Evolutionary conservation across 352 stramenopile species (phyloP).

Genomic region (Phytopythium litorale): DNA sequence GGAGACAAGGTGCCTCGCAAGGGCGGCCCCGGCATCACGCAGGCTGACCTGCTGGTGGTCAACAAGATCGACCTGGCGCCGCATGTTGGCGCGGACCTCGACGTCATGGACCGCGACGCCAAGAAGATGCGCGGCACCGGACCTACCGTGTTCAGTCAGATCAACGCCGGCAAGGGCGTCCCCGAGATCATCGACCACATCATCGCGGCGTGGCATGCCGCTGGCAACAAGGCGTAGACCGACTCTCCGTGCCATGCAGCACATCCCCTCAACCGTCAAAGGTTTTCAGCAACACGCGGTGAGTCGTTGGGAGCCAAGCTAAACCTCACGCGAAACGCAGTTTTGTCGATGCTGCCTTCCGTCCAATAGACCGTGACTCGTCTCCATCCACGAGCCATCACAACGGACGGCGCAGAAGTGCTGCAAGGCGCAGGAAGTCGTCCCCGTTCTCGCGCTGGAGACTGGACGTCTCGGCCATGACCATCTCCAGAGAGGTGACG

Average conservation of each 20-base stretch:
- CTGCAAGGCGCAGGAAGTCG: neutral
- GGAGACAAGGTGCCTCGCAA: constrained; percentile 98
- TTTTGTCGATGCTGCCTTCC: neutral
- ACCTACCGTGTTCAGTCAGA: constrained; percentile 95
- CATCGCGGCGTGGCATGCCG: constrained; percentile 26
- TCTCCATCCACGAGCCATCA: neutral
- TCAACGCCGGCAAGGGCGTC: constrained; percentile 90
- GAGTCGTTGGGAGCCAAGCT: neutral
- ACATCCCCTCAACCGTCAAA: too few species aligned
- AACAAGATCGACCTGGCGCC: constrained; percentile 99
- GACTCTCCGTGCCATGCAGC: too few species aligned
- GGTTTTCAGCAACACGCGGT: too few species aligned
- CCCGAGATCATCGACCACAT: constrained; percentile 89
- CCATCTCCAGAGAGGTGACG: neutral
- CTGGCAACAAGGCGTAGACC: constrained; percentile 19
- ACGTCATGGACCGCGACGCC: constrained; percentile 95
- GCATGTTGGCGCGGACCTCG: constrained; percentile 92
- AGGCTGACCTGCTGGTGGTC: constrained; percentile 96
- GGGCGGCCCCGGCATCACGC: constrained; percentile 96
- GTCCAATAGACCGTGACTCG: neutral
- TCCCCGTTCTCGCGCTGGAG: neutral
- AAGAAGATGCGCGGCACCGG: constrained; percentile 93
- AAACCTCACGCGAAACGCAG: neutral
- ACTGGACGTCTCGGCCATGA: constrained; percentile 1
- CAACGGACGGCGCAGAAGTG: neutral